Base-by-base conservation (phyloP, 306 rosid species). In the Alnus glutinosa region DNA sequence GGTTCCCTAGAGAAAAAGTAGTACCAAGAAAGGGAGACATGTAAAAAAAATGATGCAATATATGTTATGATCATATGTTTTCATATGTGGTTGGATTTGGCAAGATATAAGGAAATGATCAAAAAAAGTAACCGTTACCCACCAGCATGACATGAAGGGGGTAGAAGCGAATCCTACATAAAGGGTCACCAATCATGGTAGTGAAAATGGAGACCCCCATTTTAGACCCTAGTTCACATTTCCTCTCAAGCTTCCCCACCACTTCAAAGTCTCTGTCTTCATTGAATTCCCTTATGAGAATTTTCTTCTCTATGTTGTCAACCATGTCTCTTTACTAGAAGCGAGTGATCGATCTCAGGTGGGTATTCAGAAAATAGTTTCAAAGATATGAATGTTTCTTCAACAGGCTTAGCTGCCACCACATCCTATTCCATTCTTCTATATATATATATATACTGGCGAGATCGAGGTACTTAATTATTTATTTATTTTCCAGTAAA, bases 241-340 rank as follows among this genome's bases (percentile, higher is more conserved):
- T 84, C 77, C 89, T 90, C 82, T 92, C 97, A 42, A 92, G 92
- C 83, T 87, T 89, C 87, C 89, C 93, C 86, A 92, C 94, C 87
- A 89, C 83, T 74, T 89, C 89, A 34, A 58, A 80, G 85, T 92
- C 93, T 83, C 81, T 90, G 51, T 82, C 88, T 82, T 84, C 92
- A 75, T 79, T 89, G 86, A 86, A 89, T 82, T 92, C 93, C 84
- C 92, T 92, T 73, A 92, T 79, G 15, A 79, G 61, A 79, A 92
- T 77, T 75, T 77, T 86, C 72, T 78, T 87, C 82, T 82, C 90
- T 69, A 19, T 76, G 47, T 48, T 75, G 75, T 71, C 85, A 71
- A 77, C 94, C 93, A 86, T 91, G 47, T 79, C 68, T 49, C 71
- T 71, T 44, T 12, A 57, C 78, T 79, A 77, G 79, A 77, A 62